These are phyloP conservation scores for Heterobasidion annosum DNA, from an alignment of 1,284 basidiomycete genomes.

Conservation along the genomic window DNA sequence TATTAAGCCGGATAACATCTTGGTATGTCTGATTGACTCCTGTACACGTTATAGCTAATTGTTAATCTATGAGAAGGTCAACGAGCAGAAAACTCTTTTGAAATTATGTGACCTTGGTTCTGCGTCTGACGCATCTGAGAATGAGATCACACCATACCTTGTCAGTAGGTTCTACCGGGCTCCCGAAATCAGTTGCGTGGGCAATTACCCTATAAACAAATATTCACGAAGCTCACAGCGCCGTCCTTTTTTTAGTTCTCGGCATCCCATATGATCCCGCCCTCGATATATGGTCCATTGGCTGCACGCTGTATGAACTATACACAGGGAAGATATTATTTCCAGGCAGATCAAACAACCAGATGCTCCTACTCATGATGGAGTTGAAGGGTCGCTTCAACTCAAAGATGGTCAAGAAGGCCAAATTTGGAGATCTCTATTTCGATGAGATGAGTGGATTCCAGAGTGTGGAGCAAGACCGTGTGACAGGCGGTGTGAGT, in stretches of 20 bases:
- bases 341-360: constrained; percentile 94
- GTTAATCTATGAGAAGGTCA: constrained; percentile 50
- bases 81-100: constrained; percentile 88
- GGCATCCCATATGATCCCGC: constrained; percentile 92
- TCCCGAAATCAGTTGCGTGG: constrained; percentile 89
- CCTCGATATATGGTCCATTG: constrained; percentile 95
- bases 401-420: constrained; percentile 89
- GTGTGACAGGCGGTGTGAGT: constrained; percentile 75
- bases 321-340: constrained; percentile 99
- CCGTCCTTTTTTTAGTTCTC: constrained; percentile 52
- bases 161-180: constrained; percentile 98
- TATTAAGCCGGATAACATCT: constrained; percentile 94
- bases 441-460: constrained; percentile 91
- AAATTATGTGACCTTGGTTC: constrained; percentile 98
- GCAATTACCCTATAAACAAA: constrained; percentile 21
- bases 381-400: constrained; percentile 94
- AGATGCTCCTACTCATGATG: constrained; percentile 97
- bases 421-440: constrained; percentile 85
- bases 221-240: background rate
- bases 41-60: constrained; percentile 3
- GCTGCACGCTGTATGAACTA: constrained; percentile 95
- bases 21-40: constrained; percentile 44
- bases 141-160: constrained; percentile 97
- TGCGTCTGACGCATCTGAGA: constrained; percentile 88
- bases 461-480: constrained; percentile 74